Conservation (phyloP, 2,329 filamentous ascomycete genomes). For the Lecanicillium sp. region DNA sequence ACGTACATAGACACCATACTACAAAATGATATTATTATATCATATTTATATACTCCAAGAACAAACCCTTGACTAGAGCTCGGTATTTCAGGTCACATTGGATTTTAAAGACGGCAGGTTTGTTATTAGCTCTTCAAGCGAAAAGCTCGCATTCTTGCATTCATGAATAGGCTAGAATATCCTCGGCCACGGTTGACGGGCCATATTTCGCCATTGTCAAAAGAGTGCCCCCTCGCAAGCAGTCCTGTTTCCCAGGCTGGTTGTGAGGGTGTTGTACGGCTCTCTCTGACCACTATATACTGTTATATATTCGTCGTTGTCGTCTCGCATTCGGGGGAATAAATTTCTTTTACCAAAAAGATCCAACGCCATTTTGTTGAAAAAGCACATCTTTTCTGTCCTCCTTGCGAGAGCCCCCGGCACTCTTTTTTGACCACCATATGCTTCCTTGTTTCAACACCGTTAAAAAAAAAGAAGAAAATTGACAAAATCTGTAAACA, state of each 20-base stretch:
- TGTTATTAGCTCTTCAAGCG: too few species aligned
- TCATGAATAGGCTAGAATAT: conserved; percentile 17
- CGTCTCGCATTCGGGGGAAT: conserved; percentile 24
- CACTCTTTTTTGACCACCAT: conserved; percentile 10
- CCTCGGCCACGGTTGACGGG: conserved; percentile 38
- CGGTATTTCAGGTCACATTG: too few species aligned
- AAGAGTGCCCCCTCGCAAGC: not conserved
- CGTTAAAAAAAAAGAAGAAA: conserved; percentile 12
- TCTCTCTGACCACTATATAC: conserved; percentile 3
- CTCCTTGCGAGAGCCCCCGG: conserved; percentile 18
- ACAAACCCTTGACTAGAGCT: too few species aligned
- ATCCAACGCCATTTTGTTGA: conserved; percentile 32
- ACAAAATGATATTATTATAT: not conserved
- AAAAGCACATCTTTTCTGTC: conserved; percentile 28
- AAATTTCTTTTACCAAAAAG: conserved; percentile 22
- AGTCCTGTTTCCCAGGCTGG: not conserved
- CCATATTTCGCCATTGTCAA: conserved; percentile 10
- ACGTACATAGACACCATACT: not conserved
- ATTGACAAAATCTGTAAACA: conserved; percentile 15
- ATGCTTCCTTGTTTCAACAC: conserved; percentile 5
- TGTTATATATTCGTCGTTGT: conserved; percentile 15
- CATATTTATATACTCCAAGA: not conserved
- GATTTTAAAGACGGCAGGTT: too few species aligned
- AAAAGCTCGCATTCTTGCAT: conserved; percentile 10
- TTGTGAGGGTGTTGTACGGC: not conserved